phyloP scores from a whole-genome alignment of 2,329 filamentous ascomycete species.

The Dothistroma septosporum region DNA sequence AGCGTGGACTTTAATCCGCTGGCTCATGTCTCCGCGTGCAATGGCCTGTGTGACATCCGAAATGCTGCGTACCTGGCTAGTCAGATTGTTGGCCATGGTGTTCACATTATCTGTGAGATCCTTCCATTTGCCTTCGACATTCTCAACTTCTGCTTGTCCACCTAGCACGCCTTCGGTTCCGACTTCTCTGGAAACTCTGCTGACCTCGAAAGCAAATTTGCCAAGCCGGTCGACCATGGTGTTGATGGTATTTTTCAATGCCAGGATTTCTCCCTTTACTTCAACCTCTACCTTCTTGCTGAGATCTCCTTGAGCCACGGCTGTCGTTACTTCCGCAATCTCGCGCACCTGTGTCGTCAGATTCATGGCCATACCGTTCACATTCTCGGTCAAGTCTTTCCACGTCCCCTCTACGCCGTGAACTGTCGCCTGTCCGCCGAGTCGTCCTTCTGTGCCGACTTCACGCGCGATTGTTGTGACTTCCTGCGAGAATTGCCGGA shows the following conservation, averaged over 20 bases:
- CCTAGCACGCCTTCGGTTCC: constrained; percentile 62
- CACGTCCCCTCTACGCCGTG: constrained; percentile 52
- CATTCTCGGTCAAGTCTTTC: constrained; percentile 53
- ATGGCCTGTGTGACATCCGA: constrained; percentile 93
- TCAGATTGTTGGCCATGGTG: constrained; percentile 63
- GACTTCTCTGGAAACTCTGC: constrained; percentile 62
- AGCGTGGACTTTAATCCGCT: constrained; percentile 91
- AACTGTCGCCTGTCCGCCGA: constrained; percentile 51
- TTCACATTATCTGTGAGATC: constrained; percentile 65
- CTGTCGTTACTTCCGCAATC: constrained; percentile 52
- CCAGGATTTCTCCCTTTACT: constrained; percentile 50
- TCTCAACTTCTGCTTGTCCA: constrained; percentile 60
- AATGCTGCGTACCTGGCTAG: constrained; percentile 74
- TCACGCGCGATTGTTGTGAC: constrained; percentile 52
- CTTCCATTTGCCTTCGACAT: constrained; percentile 64
- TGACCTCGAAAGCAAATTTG: constrained; percentile 62
- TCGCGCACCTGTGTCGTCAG: constrained; percentile 51
- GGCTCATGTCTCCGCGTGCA: constrained; percentile 90
- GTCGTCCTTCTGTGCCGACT: constrained; percentile 50
- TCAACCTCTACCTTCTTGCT: constrained; percentile 52
- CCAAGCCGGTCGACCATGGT: constrained; percentile 63
- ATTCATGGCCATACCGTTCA: constrained; percentile 52
- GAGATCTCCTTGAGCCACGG: constrained; percentile 50
- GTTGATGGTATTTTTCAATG: constrained; percentile 79
- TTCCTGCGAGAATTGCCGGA: constrained; percentile 51